These are phyloP conservation scores for Harringtonia aguacate DNA, from an alignment of 2,329 filamentous ascomycete species.

Conservation along the genomic window DNA sequence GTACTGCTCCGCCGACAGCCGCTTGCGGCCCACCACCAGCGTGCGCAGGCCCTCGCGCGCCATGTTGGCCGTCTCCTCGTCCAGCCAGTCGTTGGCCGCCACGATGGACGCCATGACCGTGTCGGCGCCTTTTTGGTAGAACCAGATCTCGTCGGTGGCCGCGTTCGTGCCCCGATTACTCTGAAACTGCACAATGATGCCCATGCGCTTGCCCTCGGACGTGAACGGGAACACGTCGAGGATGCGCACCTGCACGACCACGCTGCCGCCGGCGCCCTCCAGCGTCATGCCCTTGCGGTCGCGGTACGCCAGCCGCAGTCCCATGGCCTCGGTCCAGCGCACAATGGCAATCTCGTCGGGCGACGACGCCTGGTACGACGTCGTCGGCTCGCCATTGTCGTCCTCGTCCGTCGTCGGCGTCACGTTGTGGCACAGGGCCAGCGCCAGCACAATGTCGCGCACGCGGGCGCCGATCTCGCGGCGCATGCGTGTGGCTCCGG, in stretches of 20 bases:
- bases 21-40: conserved; percentile 87
- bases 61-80: conserved; percentile 99
- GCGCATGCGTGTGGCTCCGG: conserved; percentile 66
- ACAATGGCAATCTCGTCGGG: conserved; percentile 98
- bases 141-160: conserved; percentile 76
- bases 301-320: conserved; percentile 71
- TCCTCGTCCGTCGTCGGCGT: conserved; percentile 76
- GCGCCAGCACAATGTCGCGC: conserved; percentile 80
- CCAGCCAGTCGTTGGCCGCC: conserved; percentile 92
- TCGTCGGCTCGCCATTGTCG: conserved; percentile 63
- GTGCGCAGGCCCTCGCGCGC: conserved; percentile 91
- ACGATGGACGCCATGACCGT: conserved; percentile 98
- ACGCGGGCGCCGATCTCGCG: conserved; percentile 91
- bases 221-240: conserved; percentile 96
- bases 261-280: conserved; percentile 61
- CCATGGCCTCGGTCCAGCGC: conserved; percentile 86
- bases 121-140: conserved; percentile 96
- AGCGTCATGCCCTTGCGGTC: conserved; percentile 81
- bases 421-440: conserved; percentile 94
- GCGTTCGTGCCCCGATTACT: conserved; percentile 29
- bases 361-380: conserved; percentile 90
- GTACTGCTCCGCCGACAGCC: conserved; percentile 45
- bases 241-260: conserved; percentile 76
- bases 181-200: conserved; percentile 83
- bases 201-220: conserved; percentile 96